phyloP scores from a whole-genome alignment of 768 basidiomycete genomes.

The Phylloporus rhodoxanthus region DNA sequence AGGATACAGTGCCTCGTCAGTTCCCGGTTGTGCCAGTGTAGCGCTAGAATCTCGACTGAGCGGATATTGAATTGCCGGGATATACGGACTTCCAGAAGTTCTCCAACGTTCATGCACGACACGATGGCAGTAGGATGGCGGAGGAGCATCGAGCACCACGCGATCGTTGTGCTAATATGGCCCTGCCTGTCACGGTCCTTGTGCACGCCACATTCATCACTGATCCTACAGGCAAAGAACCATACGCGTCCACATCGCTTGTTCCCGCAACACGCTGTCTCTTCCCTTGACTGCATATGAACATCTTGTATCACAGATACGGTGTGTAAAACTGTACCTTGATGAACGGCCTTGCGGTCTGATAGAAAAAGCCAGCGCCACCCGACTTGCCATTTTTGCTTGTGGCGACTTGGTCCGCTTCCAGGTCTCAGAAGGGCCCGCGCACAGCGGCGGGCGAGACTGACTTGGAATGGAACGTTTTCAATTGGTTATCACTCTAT shows the following conservation, averaged over 20 bases:
- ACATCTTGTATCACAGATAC: not conserved
- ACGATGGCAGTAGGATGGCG: conserved; percentile 14
- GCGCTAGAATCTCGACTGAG: conserved; percentile 29
- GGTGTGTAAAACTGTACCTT: conserved; percentile 14
- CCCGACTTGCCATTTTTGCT: conserved; percentile 6
- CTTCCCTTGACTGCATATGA: conserved; percentile 8
- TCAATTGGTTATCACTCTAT: conserved; percentile 1
- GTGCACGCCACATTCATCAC: conserved; percentile 20
- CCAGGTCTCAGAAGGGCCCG: conserved; percentile 5
- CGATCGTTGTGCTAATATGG: conserved; percentile 12
- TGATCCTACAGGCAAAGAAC: conserved; percentile 13
- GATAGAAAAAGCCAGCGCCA: conserved; percentile 6
- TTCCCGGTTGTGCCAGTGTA: conserved; percentile 12
- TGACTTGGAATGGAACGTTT: conserved; percentile 2
- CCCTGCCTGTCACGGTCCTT: conserved; percentile 12
- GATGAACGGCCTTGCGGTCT: conserved; percentile 2
- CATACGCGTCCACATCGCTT: conserved; percentile 16
- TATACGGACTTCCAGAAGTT: conserved; percentile 25
- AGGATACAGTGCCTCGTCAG: conserved; percentile 11
- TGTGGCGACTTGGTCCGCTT: conserved; percentile 5
- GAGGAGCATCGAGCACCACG: conserved; percentile 16
- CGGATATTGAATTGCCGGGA: conserved; percentile 29
- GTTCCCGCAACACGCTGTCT: conserved; percentile 13
- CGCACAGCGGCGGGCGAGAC: conserved; percentile 7
- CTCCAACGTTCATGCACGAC: conserved; percentile 12